Percentiles rank a stretch among this genome's conserved stretches.
phyloP scores from a whole-genome alignment of 345 rosid genomes.

The Mallotus nudiflorus region DNA sequence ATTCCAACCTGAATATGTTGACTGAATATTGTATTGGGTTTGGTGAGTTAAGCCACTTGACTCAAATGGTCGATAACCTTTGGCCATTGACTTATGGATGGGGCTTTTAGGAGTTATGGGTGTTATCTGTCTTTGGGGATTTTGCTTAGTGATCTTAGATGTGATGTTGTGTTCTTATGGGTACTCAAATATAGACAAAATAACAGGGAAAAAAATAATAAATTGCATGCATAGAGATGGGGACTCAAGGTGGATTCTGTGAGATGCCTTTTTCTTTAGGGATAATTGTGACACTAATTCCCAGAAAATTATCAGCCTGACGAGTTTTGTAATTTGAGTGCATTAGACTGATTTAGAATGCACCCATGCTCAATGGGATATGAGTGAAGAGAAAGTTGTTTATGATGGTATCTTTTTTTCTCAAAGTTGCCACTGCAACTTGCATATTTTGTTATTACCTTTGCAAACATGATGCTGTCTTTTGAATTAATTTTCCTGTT shows the following conservation, averaged over 20 bases:
- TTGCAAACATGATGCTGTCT: neutral
- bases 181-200: neutral
- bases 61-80: conserved; percentile 12
- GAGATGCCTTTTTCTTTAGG: neutral
- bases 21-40: conserved; percentile 3
- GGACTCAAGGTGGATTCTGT: neutral
- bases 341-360: neutral
- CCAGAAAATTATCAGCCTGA: neutral
- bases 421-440: neutral
- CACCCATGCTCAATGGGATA: neutral
- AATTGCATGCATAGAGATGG: neutral
- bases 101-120: neutral
- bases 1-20: neutral
- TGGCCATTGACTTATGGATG: neutral
- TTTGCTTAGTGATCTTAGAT: neutral
- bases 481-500: neutral
- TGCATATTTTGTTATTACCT: neutral
- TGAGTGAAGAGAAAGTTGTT: neutral
- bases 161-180: neutral
- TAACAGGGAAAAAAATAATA: neutral
- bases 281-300: neutral
- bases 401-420: neutral
- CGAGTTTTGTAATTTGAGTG: neutral
- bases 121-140: neutral
- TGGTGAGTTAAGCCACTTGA: neutral